Conservation (phyloP, 495 filamentous ascomycete species). For the Talaromyces adpressus region DNA sequence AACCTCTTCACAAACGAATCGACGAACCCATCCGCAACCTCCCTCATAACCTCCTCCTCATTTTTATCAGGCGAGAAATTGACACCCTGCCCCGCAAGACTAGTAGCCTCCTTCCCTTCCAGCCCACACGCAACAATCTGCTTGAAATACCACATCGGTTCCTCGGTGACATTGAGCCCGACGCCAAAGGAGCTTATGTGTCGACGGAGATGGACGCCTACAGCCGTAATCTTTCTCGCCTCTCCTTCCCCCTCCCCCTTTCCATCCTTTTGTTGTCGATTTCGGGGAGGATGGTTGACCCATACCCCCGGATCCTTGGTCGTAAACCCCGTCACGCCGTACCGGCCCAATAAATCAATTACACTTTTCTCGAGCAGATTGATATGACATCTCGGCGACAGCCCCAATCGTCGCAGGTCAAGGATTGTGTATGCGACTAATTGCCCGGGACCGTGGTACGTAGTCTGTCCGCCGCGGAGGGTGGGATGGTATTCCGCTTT, state of each 20-base stretch:
- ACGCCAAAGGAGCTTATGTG: conserved; percentile 83
- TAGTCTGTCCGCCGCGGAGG: conserved; percentile 81
- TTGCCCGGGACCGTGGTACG: conserved; percentile 94
- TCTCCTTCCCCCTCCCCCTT: conserved; percentile 3
- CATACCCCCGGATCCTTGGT: conserved; percentile 85
- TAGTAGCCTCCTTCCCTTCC: conserved; percentile 69
- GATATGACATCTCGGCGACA: conserved; percentile 61
- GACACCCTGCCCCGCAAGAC: conserved; percentile 42
- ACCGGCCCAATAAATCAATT: conserved; percentile 49
- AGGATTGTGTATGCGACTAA: conserved; percentile 83
- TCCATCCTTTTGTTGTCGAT: neutral
- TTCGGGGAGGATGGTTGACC: conserved; percentile 34
- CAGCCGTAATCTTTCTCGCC: conserved; percentile 71
- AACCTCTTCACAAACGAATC: conserved; percentile 31
- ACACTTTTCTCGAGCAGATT: conserved; percentile 68
- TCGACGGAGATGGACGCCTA: conserved; percentile 82
- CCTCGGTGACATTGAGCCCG: conserved; percentile 70
- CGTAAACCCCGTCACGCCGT: conserved; percentile 49
- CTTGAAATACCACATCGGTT: conserved; percentile 59
- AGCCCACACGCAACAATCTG: conserved; percentile 85
- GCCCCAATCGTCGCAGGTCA: conserved; percentile 54
- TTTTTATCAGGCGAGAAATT: neutral
- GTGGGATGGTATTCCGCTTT: conserved; percentile 60
- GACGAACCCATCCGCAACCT: conserved; percentile 35
- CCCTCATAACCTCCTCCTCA: conserved; percentile 13